phyloP scores from a whole-genome alignment of 805 yeast genomes.

The Candida corydali region DNA sequence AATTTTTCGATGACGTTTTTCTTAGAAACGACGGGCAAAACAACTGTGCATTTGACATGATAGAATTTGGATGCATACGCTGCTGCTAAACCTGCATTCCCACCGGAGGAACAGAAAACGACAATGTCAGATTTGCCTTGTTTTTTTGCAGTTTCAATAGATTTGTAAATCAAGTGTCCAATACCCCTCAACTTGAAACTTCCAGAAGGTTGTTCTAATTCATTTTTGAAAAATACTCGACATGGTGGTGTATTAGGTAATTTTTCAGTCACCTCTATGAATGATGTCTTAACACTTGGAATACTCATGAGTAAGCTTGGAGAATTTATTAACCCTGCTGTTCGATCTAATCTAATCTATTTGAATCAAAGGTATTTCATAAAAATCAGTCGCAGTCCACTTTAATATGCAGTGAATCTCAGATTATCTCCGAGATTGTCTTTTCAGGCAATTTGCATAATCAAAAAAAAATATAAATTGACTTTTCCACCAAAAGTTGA shows the following conservation, averaged over 20 bases:
- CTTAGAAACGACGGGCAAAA: constrained; percentile 21
- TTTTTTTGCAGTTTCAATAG: constrained; percentile 22
- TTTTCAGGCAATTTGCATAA: no score
- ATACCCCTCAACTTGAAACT: constrained; percentile 56
- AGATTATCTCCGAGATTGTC: no score
- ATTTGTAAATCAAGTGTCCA: constrained; percentile 41
- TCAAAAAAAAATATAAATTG: no score
- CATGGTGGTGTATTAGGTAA: constrained; percentile 26
- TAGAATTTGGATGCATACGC: constrained; percentile 22
- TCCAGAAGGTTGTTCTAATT: constrained; percentile 53
- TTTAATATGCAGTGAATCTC: no score
- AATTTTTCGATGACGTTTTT: constrained; percentile 17
- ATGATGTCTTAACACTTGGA: constrained; percentile 23
- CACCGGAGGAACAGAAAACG: constrained; percentile 30
- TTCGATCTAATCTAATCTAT: neutral
- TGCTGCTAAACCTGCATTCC: constrained; percentile 34
- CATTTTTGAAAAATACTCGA: constrained; percentile 44
- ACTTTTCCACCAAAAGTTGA: no score
- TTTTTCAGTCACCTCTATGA: constrained; percentile 26
- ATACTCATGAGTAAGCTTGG: neutral
- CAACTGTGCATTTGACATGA: constrained; percentile 25
- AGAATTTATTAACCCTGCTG: no score
- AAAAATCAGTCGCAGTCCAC: no score
- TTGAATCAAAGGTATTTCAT: no score
- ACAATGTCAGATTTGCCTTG: constrained; percentile 14